Percentiles rank a stretch among this genome's conserved stretches.
Evolutionary conservation across 257 asterid species (phyloP).

Genomic region (Solanum pimpinellifolium): DNA sequence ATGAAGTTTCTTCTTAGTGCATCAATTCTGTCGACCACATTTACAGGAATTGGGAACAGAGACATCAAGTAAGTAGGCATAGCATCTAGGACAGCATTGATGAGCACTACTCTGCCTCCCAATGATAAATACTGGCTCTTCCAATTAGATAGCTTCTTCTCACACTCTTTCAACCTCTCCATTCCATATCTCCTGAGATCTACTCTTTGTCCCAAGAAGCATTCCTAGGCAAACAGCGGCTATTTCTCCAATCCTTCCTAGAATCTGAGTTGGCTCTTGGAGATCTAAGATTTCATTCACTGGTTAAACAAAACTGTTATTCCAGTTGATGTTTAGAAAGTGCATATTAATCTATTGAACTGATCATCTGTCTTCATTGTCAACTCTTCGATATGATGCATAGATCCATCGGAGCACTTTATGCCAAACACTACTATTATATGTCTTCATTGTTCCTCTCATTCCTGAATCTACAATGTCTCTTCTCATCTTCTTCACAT

Average conservation of each 20-base stretch:
- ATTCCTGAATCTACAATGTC: not conserved
- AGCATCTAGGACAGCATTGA: not conserved
- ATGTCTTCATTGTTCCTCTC: not conserved
- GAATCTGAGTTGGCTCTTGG: not conserved
- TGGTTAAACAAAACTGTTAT: not conserved
- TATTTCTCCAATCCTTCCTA: not conserved
- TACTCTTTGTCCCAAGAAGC: not conserved
- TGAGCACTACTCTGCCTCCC: not conserved
- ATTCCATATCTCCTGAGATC: not conserved
- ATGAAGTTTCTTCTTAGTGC: not conserved
- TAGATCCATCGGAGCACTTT: not conserved
- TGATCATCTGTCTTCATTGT: not conserved
- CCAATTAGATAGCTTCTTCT: not conserved
- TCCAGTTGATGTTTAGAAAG: not conserved
- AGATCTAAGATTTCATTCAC: not conserved
- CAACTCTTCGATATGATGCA: not conserved
- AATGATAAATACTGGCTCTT: not conserved
- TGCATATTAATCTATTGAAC: not conserved
- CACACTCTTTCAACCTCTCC: not conserved
- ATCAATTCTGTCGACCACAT: not conserved
- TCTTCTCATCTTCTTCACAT: not conserved
- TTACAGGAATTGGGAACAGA: not conserved
- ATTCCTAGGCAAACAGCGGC: not conserved
- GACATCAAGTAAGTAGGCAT: not conserved
- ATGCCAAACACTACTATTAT: not conserved